These are phyloP conservation scores for Plasmodium gallinaceum DNA, from an alignment of 169 alveolate species.

Conservation along the genomic window DNA sequence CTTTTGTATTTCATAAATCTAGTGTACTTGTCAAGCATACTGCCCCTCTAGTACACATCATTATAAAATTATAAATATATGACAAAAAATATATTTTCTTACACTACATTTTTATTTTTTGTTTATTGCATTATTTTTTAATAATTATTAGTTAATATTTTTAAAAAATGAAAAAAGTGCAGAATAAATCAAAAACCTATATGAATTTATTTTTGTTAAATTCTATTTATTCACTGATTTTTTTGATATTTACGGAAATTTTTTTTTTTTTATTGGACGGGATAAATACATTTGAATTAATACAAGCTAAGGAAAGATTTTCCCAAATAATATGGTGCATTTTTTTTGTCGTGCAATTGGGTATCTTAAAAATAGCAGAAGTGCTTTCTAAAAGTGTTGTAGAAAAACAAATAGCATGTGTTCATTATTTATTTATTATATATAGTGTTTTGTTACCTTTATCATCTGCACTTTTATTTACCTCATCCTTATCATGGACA, in stretches of 20 bases:
- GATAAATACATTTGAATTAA: conserved; percentile 56
- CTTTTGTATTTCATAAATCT: too few species aligned
- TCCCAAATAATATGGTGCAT: conserved; percentile 61
- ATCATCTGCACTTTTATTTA: conserved; percentile 43
- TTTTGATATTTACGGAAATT: conserved; percentile 53
- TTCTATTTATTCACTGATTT: conserved; percentile 34
- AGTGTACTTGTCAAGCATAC: too few species aligned
- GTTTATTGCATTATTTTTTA: too few species aligned
- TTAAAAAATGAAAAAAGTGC: background rate
- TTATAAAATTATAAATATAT: too few species aligned
- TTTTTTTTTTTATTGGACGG: conserved; percentile 70
- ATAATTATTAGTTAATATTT: too few species aligned
- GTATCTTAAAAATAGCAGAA: conserved; percentile 58
- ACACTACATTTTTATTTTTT: too few species aligned
- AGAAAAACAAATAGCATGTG: conserved; percentile 13
- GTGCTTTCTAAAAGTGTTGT: conserved; percentile 24
- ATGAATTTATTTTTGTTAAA: conserved; percentile 60
- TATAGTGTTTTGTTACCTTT: conserved; percentile 42
- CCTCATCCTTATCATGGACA: conserved; percentile 72
- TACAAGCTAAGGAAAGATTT: conserved; percentile 41
- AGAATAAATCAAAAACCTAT: conserved; percentile 23
- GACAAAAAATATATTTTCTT: too few species aligned
- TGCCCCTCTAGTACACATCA: too few species aligned
- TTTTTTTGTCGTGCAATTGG: conserved; percentile 49
- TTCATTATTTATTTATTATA: conserved; percentile 57